phyloP scores from a whole-genome alignment of 805 yeast species.

The Yamadazyma sp. region DNA sequence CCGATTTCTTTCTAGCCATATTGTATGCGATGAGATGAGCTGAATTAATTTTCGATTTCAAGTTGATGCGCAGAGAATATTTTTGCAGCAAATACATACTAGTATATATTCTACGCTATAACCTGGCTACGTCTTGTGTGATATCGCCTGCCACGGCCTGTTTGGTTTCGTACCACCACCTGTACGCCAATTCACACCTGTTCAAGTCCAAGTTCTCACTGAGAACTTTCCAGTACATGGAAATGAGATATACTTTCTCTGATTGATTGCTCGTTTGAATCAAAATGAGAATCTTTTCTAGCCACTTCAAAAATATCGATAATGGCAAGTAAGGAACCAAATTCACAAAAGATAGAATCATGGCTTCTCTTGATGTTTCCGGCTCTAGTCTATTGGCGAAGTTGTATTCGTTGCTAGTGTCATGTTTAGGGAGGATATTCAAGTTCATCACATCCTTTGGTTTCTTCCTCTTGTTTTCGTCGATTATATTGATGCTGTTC shows the following conservation, averaged over 20 bases:
- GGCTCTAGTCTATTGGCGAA: slow-evolving; percentile 29
- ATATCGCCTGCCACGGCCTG: slow-evolving; percentile 1
- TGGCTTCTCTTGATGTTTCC: slow-evolving; percentile 48
- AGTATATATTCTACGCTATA: slow-evolving; percentile 1
- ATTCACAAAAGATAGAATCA: slow-evolving; percentile 47
- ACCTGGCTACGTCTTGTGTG: neutral
- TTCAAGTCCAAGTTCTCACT: slow-evolving; percentile 60
- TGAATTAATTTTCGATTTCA: neutral
- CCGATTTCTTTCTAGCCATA: slow-evolving; percentile 89
- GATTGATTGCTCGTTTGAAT: slow-evolving; percentile 27
- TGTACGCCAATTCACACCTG: slow-evolving; percentile 52
- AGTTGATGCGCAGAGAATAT: too few relatives aligned
- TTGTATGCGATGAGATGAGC: slow-evolving; percentile 20
- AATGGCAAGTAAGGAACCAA: slow-evolving; percentile 54
- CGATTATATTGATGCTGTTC: slow-evolving; percentile 22
- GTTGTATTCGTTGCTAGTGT: slow-evolving; percentile 16
- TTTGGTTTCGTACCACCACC: slow-evolving; percentile 60
- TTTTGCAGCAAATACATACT: too few relatives aligned
- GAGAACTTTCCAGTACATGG: slow-evolving; percentile 51
- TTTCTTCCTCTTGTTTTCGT: slow-evolving; percentile 30
- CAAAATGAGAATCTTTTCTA: slow-evolving; percentile 42
- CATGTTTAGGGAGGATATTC: slow-evolving; percentile 15
- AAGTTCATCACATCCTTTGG: slow-evolving; percentile 29
- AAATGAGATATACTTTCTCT: slow-evolving; percentile 42
- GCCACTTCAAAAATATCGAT: slow-evolving; percentile 44